Conservation (phyloP, 108 stramenopile species). For the Chaetoceros muelleri region DNA sequence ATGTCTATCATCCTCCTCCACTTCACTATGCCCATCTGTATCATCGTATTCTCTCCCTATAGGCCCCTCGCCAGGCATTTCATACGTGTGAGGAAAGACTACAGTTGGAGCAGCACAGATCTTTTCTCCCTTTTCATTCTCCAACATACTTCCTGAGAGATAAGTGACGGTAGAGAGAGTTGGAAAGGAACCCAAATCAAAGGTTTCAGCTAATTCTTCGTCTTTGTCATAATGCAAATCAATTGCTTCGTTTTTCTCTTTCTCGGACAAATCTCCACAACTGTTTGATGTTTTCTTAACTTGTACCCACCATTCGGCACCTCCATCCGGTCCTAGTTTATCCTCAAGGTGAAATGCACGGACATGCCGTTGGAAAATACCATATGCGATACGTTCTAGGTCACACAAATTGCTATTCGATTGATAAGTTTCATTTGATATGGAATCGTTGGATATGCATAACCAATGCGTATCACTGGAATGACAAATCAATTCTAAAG, state of each 20-base stretch:
- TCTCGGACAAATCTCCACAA: neutral
- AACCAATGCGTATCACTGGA: slow-evolving; percentile 74
- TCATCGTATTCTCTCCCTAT: too few species aligned
- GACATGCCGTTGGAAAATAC: slow-evolving; percentile 42
- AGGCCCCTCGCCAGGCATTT: neutral
- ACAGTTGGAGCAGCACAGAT: slow-evolving; percentile 39
- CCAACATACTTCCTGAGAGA: slow-evolving; percentile 25
- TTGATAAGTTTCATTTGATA: neutral
- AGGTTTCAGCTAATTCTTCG: slow-evolving; percentile 70
- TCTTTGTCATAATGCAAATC: slow-evolving; percentile 91
- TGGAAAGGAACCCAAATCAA: slow-evolving; percentile 77
- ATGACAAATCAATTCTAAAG: slow-evolving; percentile 29
- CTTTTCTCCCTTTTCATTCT: neutral
- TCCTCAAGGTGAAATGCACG: slow-evolving; percentile 8
- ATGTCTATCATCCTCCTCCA: neutral
- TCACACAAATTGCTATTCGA: slow-evolving; percentile 17
- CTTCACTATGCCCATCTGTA: neutral
- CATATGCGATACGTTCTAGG: slow-evolving; percentile 50
- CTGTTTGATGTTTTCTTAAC: slow-evolving; percentile 28
- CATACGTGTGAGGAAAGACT: slow-evolving; percentile 61
- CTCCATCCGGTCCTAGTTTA: slow-evolving; percentile 9
- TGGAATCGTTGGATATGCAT: neutral
- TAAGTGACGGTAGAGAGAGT: slow-evolving; percentile 80
- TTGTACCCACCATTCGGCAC: slow-evolving; percentile 85
- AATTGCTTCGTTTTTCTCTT: slow-evolving; percentile 26